Base-by-base conservation (phyloP, 2,329 filamentous ascomycete genomes). In the Cadophora sp. region DNA sequence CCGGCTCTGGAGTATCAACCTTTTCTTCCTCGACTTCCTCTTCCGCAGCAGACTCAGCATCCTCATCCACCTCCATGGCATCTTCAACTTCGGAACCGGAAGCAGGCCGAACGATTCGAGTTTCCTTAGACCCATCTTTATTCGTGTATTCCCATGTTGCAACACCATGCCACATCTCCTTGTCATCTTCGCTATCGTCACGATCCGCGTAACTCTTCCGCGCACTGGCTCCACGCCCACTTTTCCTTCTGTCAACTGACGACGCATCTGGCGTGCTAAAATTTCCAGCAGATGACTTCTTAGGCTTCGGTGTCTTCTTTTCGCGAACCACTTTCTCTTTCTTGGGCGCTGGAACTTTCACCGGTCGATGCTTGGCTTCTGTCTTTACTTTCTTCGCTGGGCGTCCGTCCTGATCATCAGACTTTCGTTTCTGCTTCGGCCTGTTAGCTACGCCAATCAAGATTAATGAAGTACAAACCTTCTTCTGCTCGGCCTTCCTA, bases 401-500 rank as follows among this genome's bases (percentile, higher is more conserved):
- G 7, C 71, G 71, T 14, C 64, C 62, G 55, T 75, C 70, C 51
- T 73, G 66, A 45, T 75, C 73, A 24, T 72, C 69, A 13, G 67
- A 62, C 45, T 73, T 75, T 67, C 75, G 75, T 56, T 77, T 77
- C 58, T 75, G 68, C 64, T 72, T 27, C 13, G n/a, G 45, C 8
- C 36, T 63, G 59, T 65, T 65, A 65, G 47, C 14, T 27, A 22
- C 22, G 14, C 13, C 33, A n/a, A 11, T 14, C 5, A 47, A 16
- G 11, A 48, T 59, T 45, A 64, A 66, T 0, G 73, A 68, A 43
- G 72, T 75, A 53, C 76, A 75, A 70, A 76, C 79, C 79, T 83
- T 87, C 36, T 81, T 82, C 82, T 90, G 93, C 78, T 96, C 81
- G 18, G 81, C 82, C 48, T 78, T 89, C 73, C 89, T 89, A 67